Evolutionary conservation across 805 yeast species (phyloP), one percentile per base, ranked within the genome.

Genomic region (Yarrowia porcina): DNA sequence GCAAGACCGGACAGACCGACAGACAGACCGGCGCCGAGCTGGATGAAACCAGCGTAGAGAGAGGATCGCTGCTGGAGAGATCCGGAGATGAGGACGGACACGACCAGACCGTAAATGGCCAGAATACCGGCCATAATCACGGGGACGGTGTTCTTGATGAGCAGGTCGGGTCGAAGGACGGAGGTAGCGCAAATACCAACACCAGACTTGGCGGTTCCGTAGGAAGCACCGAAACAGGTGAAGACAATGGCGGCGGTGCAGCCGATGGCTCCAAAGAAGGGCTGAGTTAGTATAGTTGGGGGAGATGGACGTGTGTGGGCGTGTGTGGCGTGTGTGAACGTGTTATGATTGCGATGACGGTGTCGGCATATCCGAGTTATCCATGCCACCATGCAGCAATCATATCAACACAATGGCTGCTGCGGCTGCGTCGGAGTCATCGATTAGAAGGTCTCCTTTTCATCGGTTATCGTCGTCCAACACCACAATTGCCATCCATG

Each of bases 111-210:
- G 77, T 93, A 93, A 64, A 93, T 92, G 80, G 98, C 97, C 80
- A 93, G 91, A 75, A 93, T 93, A 93, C 99, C 99, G 68, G 98
- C 97, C 97, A 93, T 93, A 80, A 93, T 86, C 71, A 94, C 97
- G 68, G 99, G 99, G 66, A 93, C 96, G 72, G 92, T 87, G 80
- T 89, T 89, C 80, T 86, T 90, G 71, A 93, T 92, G 74, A 92
- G 80, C 76, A 92, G 83, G 76, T 93, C 99, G 69, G 99, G 99
- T 87, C 97, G 90, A 76, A 93, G 82, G 66, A 92, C 97, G 79
- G 96, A 89, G 69, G 97, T 90, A 75, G 97, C 99, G 81, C 97
- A 93, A 75, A 93, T 92, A 85, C 98, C 99, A 69, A 94, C 97
- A 82, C 99, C 99, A 25, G 97, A 89, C 79, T 93, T 93, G 74